Conservation (phyloP, 1,284 basidiomycete genomes). For the Cryptococcus jaspeensis region DNA sequence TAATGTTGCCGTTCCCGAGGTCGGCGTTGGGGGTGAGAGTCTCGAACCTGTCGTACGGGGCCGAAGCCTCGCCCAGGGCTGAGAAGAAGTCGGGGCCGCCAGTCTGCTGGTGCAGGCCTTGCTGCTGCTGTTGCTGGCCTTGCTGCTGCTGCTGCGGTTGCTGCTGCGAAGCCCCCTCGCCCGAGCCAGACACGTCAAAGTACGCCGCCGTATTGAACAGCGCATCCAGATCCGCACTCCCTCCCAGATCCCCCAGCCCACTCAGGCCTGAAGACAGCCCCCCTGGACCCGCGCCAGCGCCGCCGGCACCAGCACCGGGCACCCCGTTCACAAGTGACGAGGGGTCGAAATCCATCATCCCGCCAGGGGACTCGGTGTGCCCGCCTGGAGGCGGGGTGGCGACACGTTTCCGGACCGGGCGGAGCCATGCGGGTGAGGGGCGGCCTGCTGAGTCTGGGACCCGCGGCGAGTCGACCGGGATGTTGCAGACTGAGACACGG, state of each 20-base stretch:
- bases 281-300: conserved; percentile 4
- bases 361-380: conserved; percentile 53
- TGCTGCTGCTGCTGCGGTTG: background rate
- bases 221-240: conserved; percentile 36
- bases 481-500: conserved; percentile 67
- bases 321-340: background rate
- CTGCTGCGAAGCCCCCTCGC: conserved; percentile 9
- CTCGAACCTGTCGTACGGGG: conserved; percentile 35
- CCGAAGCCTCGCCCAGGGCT: conserved; percentile 31
- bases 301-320: no score
- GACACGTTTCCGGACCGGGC: conserved; percentile 68
- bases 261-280: background rate
- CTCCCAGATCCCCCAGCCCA: background rate
- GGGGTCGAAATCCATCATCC: conserved; percentile 21
- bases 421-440: conserved; percentile 76
- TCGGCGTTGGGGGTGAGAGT: conserved; percentile 33
- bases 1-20: conserved; percentile 15
- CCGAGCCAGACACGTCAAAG: conserved; percentile 37
- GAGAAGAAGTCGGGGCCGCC: no score
- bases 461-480: conserved; percentile 68
- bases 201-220: conserved; percentile 49
- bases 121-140: background rate
- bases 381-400: conserved; percentile 46
- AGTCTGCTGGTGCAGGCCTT: background rate
- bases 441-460: conserved; percentile 56